Base-by-base conservation (phyloP, 768 basidiomycete genomes). In the Auricularia sp. region DNA sequence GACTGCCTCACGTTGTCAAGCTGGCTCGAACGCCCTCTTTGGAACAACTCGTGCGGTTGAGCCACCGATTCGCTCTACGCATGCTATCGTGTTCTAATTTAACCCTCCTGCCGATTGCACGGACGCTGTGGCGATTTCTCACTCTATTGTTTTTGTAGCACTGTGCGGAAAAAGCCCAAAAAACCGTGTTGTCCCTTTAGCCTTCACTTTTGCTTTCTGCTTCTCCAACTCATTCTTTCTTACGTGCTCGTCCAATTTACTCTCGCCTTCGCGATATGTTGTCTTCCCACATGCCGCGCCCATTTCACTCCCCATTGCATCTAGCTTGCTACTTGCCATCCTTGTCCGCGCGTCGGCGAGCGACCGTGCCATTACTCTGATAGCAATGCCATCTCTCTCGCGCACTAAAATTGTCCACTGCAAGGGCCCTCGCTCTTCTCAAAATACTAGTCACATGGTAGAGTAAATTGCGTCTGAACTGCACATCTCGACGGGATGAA, bases 91-190 rank as follows among this genome's bases (percentile, higher is more conserved):
- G 56, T 59, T 35, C 29, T 59, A 33, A 59, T 59, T 59, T 59
- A 59, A 59, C 56, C 21, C 10, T 18, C 29, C 54, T 13, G 7
- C 54, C 54, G 39, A 42, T 42, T 42, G 47, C 56, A 59, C 56
- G 56, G 56, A 59, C 56, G 24, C 56, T 59, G 56, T 59, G 56
- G 56, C 56, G 56, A n/a, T 35, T 59, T 59, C 56, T 59, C 56
- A 33, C 29, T 33, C 56, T 35, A 33, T 35, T 21, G 24, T 7
- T 7, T 24, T 34, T 59, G 56, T 59, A 59, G 56, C 24, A 59
- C 33, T 54, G 16, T 33, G 56, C 29, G 56, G 29, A 59, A 59
- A 59, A 59, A 18, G 24, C 56, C n/a, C 18, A n/a, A n/a, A n/a
- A 59, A 59, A 59, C 56, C 56, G 29, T 59, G 56, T 59, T 59